These are phyloP conservation scores for Erysimum cheiranthoides DNA, from an alignment of 345 rosid species.

Conservation along the genomic window DNA sequence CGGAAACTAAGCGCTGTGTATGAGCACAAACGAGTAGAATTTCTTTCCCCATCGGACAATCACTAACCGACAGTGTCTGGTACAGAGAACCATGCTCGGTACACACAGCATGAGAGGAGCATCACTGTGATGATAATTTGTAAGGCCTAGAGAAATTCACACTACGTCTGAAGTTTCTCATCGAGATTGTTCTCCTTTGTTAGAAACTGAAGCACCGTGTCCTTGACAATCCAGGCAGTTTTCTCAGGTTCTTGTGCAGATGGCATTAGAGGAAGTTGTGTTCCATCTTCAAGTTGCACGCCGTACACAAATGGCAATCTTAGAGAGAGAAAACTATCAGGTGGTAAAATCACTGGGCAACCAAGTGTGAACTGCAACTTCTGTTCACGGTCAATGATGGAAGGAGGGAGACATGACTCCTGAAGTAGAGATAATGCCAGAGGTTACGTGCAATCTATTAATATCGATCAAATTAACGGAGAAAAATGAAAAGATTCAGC, in stretches of 20 bases:
- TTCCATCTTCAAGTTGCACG: conserved; percentile 60
- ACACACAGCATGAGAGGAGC: conserved; percentile 21
- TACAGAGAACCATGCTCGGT: neutral
- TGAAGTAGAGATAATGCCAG: conserved; percentile 38
- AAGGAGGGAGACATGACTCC: conserved; percentile 69
- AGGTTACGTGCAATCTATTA: neutral
- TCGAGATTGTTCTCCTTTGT: conserved; percentile 56
- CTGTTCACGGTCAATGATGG: conserved; percentile 54
- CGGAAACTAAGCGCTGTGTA: neutral
- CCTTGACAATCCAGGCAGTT: conserved; percentile 78
- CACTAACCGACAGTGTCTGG: conserved; percentile 6
- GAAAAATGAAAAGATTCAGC: neutral
- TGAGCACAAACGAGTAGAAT: neutral
- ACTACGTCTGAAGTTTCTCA: conserved; percentile 42
- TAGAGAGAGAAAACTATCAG: conserved; percentile 77
- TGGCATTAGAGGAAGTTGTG: conserved; percentile 61
- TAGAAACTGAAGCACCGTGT: conserved; percentile 64
- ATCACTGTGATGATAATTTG: conserved; percentile 28
- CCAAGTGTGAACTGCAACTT: conserved; percentile 72
- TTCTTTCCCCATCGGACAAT: neutral
- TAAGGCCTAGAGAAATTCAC: conserved; percentile 31
- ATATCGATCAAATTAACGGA: neutral
- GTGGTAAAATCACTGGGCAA: conserved; percentile 73
- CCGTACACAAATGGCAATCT: conserved; percentile 86
- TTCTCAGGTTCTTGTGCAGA: conserved; percentile 69